Evolutionary conservation across 148 eudicot species (phyloP).

Genomic region (Chenopodium berlandieri): DNA sequence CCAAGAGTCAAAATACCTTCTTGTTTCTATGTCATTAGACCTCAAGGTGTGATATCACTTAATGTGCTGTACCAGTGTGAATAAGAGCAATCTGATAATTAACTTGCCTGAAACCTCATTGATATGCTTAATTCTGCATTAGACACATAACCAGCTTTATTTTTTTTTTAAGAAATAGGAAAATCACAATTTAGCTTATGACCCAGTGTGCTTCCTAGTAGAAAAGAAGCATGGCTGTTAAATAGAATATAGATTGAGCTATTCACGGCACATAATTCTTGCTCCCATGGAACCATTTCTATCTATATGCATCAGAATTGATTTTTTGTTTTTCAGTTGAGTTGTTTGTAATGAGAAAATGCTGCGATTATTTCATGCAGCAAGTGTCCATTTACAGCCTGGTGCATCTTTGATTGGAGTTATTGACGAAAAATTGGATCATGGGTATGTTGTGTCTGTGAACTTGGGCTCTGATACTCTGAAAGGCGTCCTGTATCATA

Average conservation of each 20-base stretch:
- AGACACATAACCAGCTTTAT: neutral
- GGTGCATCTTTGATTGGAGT: slow-evolving; percentile 60
- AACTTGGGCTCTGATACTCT: slow-evolving; percentile 61
- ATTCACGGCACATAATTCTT: neutral
- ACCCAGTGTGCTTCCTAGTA: neutral
- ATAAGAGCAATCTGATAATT: neutral
- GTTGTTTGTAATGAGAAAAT: neutral
- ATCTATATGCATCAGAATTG: neutral
- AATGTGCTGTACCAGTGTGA: neutral
- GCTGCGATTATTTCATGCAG: slow-evolving; percentile 38
- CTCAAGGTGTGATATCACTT: neutral
- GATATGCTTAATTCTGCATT: neutral
- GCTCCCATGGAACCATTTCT: too few species aligned
- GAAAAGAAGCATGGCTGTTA: neutral
- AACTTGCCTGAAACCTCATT: neutral
- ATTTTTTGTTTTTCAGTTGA: neutral
- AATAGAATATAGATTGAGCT: neutral
- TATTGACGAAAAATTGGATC: slow-evolving; percentile 70
- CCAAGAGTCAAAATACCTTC: neutral
- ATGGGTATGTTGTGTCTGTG: slow-evolving; percentile 66
- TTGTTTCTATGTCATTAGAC: neutral
- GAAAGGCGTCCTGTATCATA: slow-evolving; percentile 78
- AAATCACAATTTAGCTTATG: neutral
- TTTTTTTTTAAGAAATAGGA: neutral
- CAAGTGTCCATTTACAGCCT: slow-evolving; percentile 36